Base-by-base conservation (phyloP, 2,329 filamentous ascomycete genomes). In the Periconia macrospinosa region DNA sequence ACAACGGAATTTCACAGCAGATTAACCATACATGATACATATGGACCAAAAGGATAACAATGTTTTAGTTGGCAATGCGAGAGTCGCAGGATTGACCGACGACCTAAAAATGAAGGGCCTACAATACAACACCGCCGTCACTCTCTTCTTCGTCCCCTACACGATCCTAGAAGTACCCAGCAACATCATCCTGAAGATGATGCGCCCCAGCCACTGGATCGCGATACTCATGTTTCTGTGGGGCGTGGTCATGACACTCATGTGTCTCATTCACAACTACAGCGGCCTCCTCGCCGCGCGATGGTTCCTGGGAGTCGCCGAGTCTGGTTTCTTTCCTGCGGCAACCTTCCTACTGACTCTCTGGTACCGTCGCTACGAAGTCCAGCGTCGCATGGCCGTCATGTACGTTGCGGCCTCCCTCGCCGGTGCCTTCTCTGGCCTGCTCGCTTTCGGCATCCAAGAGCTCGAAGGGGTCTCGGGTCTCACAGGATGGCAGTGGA, bases 251-350 rank as follows among this genome's bases (percentile, higher is more conserved):
- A 79, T 69, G 65, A 68, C 65, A 3, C 52, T 70, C 11, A 72
- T 71, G 81, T 76, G 79, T 0, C 58, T 83, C 1, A 76, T 80
- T 14, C 67, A 72, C 15, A 79, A 77, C 54, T 82, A 76, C 50
- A 63, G 66, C 3, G 80, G 80, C 3, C 70, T 83, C 2, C 74
- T 82, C 58, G 76, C 77, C 1, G 76, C 76, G 6, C 75, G 81
- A 2, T 81, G 69, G n/a, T 70, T 76, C 46, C 53, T 76, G 2
- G 73, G 73, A 13, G 65, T 76, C 1, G 69, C 70, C 17, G 73
- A 76, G 59, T 81, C 82, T 30, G 86, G 86, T 0, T 75, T 89
- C 50, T 76, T 89, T 2, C 86, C 86, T 0, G 87, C 86, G 18
- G 87, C 89, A 62, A 82, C 83, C 0, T 72, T 71, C 47, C 50